These are phyloP conservation scores for Solanum clarkiae DNA, from an alignment of 257 asterid species.

Conservation along the genomic window DNA sequence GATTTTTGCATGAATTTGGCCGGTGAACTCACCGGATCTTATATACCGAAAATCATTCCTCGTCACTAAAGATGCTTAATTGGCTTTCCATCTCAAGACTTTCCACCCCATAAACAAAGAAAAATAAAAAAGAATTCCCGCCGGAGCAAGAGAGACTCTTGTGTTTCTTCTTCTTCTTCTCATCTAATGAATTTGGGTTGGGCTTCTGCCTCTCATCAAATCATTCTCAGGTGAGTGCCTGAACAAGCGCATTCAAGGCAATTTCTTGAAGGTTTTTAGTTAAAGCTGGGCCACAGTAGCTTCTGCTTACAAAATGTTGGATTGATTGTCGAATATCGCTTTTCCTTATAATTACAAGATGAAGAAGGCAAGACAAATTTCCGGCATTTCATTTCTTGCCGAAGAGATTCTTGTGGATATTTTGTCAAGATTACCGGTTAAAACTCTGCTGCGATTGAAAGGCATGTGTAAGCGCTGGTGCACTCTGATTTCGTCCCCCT, in stretches of 20 bases:
- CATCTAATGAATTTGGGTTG: neutral
- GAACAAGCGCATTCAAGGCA: neutral
- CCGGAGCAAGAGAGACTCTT: neutral
- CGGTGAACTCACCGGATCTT: neutral
- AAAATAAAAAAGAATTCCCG: neutral
- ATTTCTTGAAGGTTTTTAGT: neutral
- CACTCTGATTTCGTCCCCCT: neutral
- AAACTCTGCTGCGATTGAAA: neutral
- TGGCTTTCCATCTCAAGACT: neutral
- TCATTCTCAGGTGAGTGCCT: neutral
- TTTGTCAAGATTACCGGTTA: neutral
- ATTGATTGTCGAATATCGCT: neutral
- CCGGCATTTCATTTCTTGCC: neutral
- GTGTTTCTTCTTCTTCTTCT: neutral
- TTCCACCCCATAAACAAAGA: neutral
- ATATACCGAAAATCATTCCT: neutral
- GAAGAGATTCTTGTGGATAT: neutral
- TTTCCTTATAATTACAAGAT: neutral
- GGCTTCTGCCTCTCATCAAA: neutral
- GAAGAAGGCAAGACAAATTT: neutral
- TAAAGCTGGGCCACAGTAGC: neutral
- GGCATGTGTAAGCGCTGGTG: neutral
- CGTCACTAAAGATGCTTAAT: neutral
- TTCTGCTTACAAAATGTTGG: neutral
- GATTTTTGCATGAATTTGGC: neutral